Evolutionary conservation across 208 protist species (phyloP).

Genomic region (Wallacemonas collosoma): DNA sequence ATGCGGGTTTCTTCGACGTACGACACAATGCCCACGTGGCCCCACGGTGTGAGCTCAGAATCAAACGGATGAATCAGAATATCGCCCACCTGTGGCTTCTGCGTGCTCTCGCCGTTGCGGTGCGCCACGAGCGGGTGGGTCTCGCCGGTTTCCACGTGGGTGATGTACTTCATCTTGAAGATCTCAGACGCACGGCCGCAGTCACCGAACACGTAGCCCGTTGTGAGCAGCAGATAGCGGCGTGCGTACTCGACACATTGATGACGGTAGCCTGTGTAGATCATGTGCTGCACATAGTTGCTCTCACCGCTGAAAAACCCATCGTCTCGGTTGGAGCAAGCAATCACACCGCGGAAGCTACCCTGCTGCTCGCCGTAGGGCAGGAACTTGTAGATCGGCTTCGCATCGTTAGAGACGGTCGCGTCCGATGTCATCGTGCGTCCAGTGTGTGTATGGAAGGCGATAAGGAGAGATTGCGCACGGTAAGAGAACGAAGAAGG

Average conservation of each 20-base stretch:
- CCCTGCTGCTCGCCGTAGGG: conserved; percentile 71
- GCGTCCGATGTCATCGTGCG: background rate
- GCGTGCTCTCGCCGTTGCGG: conserved; percentile 46
- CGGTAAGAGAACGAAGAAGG: background rate
- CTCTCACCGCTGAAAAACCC: conserved; percentile 84
- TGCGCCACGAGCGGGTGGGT: conserved; percentile 45
- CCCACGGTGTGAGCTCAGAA: conserved; percentile 51
- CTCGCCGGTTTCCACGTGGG: conserved; percentile 60
- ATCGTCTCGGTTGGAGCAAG: conserved; percentile 75
- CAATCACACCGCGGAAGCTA: conserved; percentile 66
- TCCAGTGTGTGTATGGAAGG: background rate
- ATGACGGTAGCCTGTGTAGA: conserved; percentile 81
- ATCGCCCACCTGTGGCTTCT: conserved; percentile 54
- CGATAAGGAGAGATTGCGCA: background rate
- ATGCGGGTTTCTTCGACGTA: conserved; percentile 66
- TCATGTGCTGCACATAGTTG: conserved; percentile 64
- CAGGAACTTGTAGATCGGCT: conserved; percentile 21
- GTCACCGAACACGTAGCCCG: conserved; percentile 69
- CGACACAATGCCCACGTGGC: conserved; percentile 75
- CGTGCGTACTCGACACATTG: conserved; percentile 85
- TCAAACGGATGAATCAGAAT: conserved; percentile 77
- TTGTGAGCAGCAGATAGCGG: conserved; percentile 73
- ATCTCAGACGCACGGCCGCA: conserved; percentile 72
- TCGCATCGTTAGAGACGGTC: background rate
- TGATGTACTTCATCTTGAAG: conserved; percentile 63